These are phyloP conservation scores for Citrus sp. DNA, from an alignment of 345 rosid species.

Conservation along the genomic window DNA sequence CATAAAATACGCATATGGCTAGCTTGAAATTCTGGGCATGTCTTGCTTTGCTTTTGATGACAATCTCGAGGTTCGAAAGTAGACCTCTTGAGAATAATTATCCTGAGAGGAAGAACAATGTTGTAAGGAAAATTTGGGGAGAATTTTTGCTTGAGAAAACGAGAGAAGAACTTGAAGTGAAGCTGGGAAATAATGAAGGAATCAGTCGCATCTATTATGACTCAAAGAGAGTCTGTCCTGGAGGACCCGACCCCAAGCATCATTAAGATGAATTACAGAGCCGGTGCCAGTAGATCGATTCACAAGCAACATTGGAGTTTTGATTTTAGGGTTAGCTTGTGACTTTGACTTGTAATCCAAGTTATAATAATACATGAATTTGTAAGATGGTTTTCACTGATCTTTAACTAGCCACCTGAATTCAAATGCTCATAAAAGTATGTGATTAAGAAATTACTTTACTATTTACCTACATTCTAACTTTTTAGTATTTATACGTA, in stretches of 20 bases:
- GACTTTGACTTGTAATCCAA: not conserved
- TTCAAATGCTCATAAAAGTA: too few species aligned
- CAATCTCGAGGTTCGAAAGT: constrained; percentile 14
- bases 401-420: too few species aligned
- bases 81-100: constrained; percentile 5
- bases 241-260: constrained; percentile 44
- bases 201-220: not conserved
- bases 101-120: constrained; percentile 1
- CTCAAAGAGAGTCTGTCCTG: constrained; percentile 29
- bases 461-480: too few species aligned
- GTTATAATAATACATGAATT: not conserved
- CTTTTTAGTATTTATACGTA: too few species aligned
- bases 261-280: constrained; percentile 14
- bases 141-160: constrained; percentile 13
- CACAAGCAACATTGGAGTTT: not conserved
- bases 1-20: constrained; percentile 17
- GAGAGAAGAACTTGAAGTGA: constrained; percentile 3
- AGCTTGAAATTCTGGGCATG: constrained; percentile 21
- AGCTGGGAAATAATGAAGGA: not conserved
- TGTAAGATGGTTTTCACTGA: too few species aligned
- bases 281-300: not conserved
- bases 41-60: constrained; percentile 16
- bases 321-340: not conserved
- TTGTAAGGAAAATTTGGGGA: not conserved
- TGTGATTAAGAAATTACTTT: too few species aligned